These are phyloP conservation scores for Mycena rosella DNA, from an alignment of 768 basidiomycete genomes.

Conservation along the genomic window DNA sequence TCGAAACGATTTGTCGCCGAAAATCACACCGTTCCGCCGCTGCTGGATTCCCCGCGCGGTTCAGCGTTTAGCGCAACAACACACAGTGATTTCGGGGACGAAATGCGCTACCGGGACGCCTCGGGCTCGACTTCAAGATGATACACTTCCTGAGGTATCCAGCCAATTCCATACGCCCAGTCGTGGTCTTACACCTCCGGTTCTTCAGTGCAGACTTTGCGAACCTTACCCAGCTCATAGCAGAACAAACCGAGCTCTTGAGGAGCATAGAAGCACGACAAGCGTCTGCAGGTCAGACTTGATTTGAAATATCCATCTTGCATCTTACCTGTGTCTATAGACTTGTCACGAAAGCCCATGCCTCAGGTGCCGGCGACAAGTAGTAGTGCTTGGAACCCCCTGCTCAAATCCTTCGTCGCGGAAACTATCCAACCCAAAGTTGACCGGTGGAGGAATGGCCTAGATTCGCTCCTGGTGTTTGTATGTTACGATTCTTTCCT, in stretches of 20 bases:
- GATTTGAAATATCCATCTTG: neutral
- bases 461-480: conserved; percentile 35
- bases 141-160: neutral
- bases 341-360: conserved; percentile 5
- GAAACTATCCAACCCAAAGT: conserved; percentile 25
- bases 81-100: too few species aligned
- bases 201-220: neutral
- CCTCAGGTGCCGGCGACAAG: conserved; percentile 34
- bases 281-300: neutral
- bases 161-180: neutral
- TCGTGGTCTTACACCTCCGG: neutral
- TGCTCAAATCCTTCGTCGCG: conserved; percentile 22
- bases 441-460: conserved; percentile 27
- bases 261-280: conserved; percentile 7
- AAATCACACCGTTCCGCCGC: too few species aligned
- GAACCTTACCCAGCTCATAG: neutral
- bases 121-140: too few species aligned
- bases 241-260: conserved; percentile 8
- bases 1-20: too few species aligned
- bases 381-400: conserved; percentile 34
- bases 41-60: too few species aligned
- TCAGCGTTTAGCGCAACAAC: too few species aligned
- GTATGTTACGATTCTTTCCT: neutral
- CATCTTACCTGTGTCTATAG: neutral
- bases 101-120: too few species aligned